phyloP scores from a whole-genome alignment of 495 filamentous ascomycete genomes.

The Podospora tetraspora region DNA sequence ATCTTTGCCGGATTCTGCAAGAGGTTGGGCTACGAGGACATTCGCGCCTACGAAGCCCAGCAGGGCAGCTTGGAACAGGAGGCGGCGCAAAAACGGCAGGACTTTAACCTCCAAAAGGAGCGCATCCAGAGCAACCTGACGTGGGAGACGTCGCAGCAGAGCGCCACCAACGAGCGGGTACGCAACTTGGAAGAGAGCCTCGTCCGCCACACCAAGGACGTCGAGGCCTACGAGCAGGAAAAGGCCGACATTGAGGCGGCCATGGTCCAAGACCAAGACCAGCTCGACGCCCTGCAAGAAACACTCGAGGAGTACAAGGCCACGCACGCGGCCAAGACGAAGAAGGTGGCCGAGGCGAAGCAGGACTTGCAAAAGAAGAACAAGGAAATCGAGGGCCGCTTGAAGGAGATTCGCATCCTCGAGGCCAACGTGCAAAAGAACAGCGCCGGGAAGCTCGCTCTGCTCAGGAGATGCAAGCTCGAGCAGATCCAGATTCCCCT shows the following conservation, averaged over 20 bases:
- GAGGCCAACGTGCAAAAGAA: conserved; percentile 81
- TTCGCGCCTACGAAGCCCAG: conserved; percentile 87
- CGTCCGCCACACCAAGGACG: conserved; percentile 57
- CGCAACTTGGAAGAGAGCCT: conserved; percentile 58
- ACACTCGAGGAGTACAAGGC: conserved; percentile 61
- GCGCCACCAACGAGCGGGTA: conserved; percentile 64
- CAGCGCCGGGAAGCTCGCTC: conserved; percentile 71
- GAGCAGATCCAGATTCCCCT: conserved; percentile 88
- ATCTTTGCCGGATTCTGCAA: conserved; percentile 84
- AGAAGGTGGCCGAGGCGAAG: conserved; percentile 76
- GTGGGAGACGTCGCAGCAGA: conserved; percentile 69
- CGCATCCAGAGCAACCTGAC: conserved; percentile 70
- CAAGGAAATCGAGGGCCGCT: conserved; percentile 71
- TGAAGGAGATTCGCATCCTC: conserved; percentile 68
- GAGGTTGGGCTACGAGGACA: conserved; percentile 78
- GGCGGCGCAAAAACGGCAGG: conserved; percentile 73
- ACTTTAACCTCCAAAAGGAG: conserved; percentile 79
- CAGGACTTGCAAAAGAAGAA: conserved; percentile 77
- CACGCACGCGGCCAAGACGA: conserved; percentile 59
- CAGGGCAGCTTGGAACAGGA: conserved; percentile 90
- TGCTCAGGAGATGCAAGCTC: conserved; percentile 84
- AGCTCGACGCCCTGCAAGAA: conserved; percentile 70
- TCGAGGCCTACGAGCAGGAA: conserved; percentile 65
- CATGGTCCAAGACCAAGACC: conserved; percentile 65
- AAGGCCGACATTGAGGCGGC: conserved; percentile 68